Base-by-base conservation (phyloP, 139 green algal genomes). In the Chlamydomonas eustigma region DNA sequence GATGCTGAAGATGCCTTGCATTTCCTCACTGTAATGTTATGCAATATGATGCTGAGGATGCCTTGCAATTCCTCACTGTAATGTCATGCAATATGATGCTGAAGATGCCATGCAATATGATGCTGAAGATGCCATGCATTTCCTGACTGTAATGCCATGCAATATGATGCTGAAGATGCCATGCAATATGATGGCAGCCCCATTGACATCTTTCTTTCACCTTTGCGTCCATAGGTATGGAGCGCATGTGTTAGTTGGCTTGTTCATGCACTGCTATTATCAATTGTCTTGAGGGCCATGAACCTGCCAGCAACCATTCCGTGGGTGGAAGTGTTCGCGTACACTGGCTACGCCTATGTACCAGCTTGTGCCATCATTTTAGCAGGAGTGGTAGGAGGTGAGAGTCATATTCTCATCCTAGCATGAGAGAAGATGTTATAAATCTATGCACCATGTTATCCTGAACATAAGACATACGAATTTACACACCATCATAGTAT, bases 291-390 rank as follows among this genome's bases (percentile, higher is more conserved):
- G 71, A 84, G 85, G 1, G 80, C 67, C 36, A 87, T 92, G 80
- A 77, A 38, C 52, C 85, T 94, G 30, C 78, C 84, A 4, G 84
- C 84, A 22, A 76, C 85, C 0, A 81, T 93, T 28, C 86, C 94
- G 8, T 91, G 92, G 70, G 32, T 96, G 63, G 94, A 98, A 81
- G 84, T 97, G 58, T 72, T 85, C 12, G 86, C 90, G 0, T 98
- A 98, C 73, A 89, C 88, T 5, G 94, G 94, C 37, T 97, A 72
- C 34, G 65, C 65, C 8, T 80, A 75, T 51, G 66, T 82, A 36
- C 75, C 81, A 2, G 84, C 90, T 4, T 91, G 86, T 76, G 18
- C 76, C 24, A 65, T 76, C 2, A 76, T 81, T 1, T 22, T 82
- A 28, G 80, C 63, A 34, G 79, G 80, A 4, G 76, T 82, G 31